Percentiles rank a stretch among this genome's conserved stretches.
phyloP scores from a whole-genome alignment of 257 asterid genomes.

The Ligustrum vulgare region DNA sequence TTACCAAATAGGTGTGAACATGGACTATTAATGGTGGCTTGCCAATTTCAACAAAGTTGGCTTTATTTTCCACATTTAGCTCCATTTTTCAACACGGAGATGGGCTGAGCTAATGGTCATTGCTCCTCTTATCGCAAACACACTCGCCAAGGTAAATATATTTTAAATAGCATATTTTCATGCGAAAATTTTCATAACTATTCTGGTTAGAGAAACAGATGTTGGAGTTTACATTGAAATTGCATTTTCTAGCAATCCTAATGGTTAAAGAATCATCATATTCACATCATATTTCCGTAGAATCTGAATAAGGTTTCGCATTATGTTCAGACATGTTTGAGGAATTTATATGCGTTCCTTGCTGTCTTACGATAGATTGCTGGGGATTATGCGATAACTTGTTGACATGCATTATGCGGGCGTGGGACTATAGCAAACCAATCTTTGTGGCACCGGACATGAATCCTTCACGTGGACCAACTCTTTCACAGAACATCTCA shows the following conservation, averaged over 20 bases:
- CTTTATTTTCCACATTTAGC: too few species aligned
- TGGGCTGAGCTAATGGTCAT: constrained; percentile 95
- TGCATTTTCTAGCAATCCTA: background rate
- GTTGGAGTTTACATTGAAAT: background rate
- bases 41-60: too few species aligned
- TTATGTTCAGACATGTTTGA: background rate
- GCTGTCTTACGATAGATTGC: constrained; percentile 49
- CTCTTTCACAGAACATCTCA: constrained; percentile 75
- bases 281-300: too few species aligned
- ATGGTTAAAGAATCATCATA: background rate
- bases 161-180: background rate
- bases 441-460: constrained; percentile 88
- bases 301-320: background rate
- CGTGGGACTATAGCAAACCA: constrained; percentile 89
- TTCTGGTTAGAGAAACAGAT: background rate
- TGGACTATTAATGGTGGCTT: too few species aligned
- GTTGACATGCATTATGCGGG: constrained; percentile 79
- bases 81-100: too few species aligned
- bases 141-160: constrained; percentile 76
- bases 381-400: constrained; percentile 91
- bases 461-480: constrained; percentile 91
- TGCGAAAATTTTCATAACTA: background rate
- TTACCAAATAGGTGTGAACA: too few species aligned
- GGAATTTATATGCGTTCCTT: background rate
- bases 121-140: constrained; percentile 89